Conservation (phyloP, 2,329 filamentous ascomycete genomes). For the Cadophora sp. region DNA sequence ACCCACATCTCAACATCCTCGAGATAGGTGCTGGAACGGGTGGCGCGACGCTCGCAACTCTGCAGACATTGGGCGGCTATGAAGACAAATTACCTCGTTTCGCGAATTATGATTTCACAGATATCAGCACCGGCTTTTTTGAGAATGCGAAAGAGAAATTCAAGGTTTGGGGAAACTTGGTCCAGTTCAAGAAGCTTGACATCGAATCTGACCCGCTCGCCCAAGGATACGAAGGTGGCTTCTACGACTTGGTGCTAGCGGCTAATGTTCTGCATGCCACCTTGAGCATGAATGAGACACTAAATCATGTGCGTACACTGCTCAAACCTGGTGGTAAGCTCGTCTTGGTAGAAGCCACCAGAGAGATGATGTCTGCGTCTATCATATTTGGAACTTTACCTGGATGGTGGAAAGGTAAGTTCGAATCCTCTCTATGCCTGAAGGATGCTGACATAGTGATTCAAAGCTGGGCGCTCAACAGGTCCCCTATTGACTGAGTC, state of each 20-base stretch:
- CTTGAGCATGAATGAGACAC: not conserved
- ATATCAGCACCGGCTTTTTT: conserved; percentile 7
- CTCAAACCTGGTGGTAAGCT: not conserved
- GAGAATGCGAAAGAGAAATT: not conserved
- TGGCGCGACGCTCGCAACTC: conserved; percentile 11
- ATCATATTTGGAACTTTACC: conserved; percentile 10
- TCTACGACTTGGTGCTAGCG: not conserved
- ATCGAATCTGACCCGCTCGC: not conserved
- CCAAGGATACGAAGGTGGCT: not conserved
- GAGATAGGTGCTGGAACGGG: conserved; percentile 10
- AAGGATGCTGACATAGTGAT: conserved; percentile 1
- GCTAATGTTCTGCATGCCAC: conserved; percentile 1
- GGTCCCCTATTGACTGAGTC: conserved; percentile 13
- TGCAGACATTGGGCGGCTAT: not conserved
- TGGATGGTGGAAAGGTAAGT: conserved; percentile 6
- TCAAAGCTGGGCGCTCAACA: conserved; percentile 8
- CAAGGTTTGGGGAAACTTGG: not conserved
- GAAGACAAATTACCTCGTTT: not conserved
- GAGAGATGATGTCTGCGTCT: not conserved
- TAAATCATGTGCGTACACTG: not conserved
- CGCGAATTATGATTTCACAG: not conserved
- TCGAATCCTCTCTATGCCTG: not conserved
- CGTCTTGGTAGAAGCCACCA: conserved; percentile 12
- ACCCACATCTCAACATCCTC: not conserved
- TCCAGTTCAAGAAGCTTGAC: conserved; percentile 7